phyloP scores from a whole-genome alignment of 2,329 filamentous ascomycete species.

The Fusarium tjaetaba region DNA sequence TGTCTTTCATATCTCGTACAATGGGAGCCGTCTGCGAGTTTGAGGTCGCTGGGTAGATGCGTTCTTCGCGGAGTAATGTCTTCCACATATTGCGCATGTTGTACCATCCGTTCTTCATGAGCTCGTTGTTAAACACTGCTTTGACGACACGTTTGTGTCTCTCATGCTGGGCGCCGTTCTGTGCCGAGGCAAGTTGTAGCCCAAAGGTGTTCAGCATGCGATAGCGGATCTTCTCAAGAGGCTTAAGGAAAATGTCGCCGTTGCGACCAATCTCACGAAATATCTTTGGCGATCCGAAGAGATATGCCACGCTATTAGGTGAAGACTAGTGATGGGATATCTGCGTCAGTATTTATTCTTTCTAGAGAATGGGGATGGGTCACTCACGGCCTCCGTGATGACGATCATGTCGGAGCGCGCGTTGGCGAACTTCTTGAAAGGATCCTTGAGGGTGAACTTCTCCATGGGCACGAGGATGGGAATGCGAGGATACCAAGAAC shows the following conservation, averaged over 20 bases:
- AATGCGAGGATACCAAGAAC: background rate
- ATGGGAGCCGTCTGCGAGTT: background rate
- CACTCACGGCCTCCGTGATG: background rate
- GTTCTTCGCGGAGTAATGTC: background rate
- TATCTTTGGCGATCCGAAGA: background rate
- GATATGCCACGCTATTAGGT: background rate
- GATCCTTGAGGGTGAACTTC: background rate
- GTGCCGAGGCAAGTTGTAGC: background rate
- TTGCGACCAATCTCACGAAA: background rate
- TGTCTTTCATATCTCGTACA: background rate
- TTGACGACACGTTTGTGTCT: background rate
- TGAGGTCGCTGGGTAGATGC: background rate
- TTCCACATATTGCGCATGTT: background rate
- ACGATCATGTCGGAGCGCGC: background rate
- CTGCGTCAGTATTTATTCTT: fast-evolving
- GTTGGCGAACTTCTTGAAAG: background rate
- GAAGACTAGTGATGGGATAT: background rate
- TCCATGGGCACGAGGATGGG: background rate
- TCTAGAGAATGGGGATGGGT: fast-evolving
- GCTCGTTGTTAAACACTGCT: background rate
- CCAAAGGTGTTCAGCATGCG: background rate
- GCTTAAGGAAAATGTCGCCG: background rate
- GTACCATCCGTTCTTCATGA: background rate
- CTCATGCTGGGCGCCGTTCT: background rate
- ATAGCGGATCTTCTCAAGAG: background rate